Base-by-base conservation (phyloP, 2,329 filamentous ascomycete species). In the Pyricularia grisea region DNA sequence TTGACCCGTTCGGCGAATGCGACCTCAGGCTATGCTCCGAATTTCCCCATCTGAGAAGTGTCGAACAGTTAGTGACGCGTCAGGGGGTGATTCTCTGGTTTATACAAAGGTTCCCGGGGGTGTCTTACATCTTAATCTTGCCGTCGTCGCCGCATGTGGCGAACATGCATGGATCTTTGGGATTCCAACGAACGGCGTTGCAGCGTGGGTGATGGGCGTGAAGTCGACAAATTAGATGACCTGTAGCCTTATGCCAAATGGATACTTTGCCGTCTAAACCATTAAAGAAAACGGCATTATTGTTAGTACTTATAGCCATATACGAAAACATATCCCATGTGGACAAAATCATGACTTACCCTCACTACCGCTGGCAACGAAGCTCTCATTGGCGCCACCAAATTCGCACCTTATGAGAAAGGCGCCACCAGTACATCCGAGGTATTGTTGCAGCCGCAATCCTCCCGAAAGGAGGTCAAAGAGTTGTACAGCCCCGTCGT, bases 301-400 rank as follows among this genome's bases (percentile, higher is more conserved):
- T 55, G 42, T 55, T 55, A 55, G 20, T 55, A 55, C 6, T n/a
- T 9, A 55, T 7, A n/a, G 17, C 4, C 42, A 7, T 55, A 55
- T 55, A n/a, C 20, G 42, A 55, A 36, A 55, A 20, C 42, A 55
- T 55, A 7, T n/a, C 17, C 17, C 17, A 55, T 55, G 7, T 55
- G 42, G 7, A n/a, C 1, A 42, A 74, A 4, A 68, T 4, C 14
- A 14, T 20, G 10, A 30, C 82, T 75, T 81, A 93, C 92, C 91
- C 85, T 97, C 93, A 74, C 93, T 97, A 12, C 95, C 95, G 74
- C 92, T 94, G 31, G 96, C 84, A 11, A 98, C 90, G 77, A 97
- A 97, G 76, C 90, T 94, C 80, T 97, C 93, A 70, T 92, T 90
- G 1, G 94, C 94, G 36, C 95, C 95, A 23, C 95, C 95, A 79